Base-by-base conservation (phyloP, 805 yeast genomes). In the Pichia nanzhaoensis region DNA sequence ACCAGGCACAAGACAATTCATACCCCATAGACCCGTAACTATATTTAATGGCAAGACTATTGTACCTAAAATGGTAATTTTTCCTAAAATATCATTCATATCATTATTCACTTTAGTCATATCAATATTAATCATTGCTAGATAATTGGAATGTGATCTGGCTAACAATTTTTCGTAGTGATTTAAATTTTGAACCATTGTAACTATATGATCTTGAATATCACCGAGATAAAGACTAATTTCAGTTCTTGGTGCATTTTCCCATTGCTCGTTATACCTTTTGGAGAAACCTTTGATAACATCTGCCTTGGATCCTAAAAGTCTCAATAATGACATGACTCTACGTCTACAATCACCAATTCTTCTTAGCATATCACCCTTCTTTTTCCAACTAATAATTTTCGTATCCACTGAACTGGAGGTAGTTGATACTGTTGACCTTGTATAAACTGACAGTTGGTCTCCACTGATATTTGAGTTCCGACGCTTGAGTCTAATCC, bases 31-130 rank as follows among this genome's bases (percentile, higher is more conserved):
- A 18, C 99, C 99, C 0, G 99, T 93, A 19, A 93, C 83, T 45
- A 93, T 87, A 60, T 93, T 93, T 77, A 93, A 78, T 3, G 99
- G 99, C 47, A 93, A 69, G 18, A 93, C 96, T 45, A 93, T 87
- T 0, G 98, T 88, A 74, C 98, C 99, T 51, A 91, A 66, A 35
- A 90, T 82, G 3, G 98, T 87, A 45, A 91, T 87, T 61, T 90
- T 88, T 10, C 97, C 95, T 57, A 91, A 73, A 2, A 90, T 95
- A 61, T 93, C 98, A 63, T 93, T 93, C 78, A 95, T 91, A 56
- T 91, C 97, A 57, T 93, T 93, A 66, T 90, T 93, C 13, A 90
- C 96, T 61, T 82, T 82, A 9, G 97, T 93, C 98, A 91, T 93
- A 61, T 93, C 98, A 51, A 93, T 91, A 60, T 93, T 93, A 59